Base-by-base conservation (phyloP, 2,329 filamentous ascomycete genomes). In the Botrytis medusae region DNA sequence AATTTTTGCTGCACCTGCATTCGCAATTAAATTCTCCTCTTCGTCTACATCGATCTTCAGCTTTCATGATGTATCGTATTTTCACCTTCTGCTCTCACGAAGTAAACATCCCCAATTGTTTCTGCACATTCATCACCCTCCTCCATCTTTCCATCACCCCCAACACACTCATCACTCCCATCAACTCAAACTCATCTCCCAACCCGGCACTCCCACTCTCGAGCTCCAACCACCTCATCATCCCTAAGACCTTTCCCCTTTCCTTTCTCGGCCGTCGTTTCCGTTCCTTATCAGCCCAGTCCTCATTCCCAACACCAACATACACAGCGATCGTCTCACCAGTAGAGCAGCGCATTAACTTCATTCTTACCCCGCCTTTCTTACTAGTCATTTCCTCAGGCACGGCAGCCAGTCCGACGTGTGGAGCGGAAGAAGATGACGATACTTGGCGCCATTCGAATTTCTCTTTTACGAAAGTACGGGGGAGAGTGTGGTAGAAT, bases 271-370 rank as follows among this genome's bases (percentile, higher is more conserved):
- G 42, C 34, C 77, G 76, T 29, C 77, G 64, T 60, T 77, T 77
- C 76, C 78, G 34, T 42, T 76, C n/a, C 65, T 40, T 48, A 59
- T 74, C 51, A 46, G 71, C 61, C 76, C 60, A 64, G 44, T 48
- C 72, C 44, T 73, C 72, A 40, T 60, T 73, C 14, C 68, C 75
- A 25, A 78, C 48, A 0, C 78, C 78, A 5, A 76, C 77, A 74
- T 78, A 79, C n/a, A 79, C 78, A 10, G 77, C 78, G 1, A 79
- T 74, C 16, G 75, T 76, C 48, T 79, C 78, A 2, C 76, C 76
- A 0, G 76, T 79, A 25, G 72, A 74, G 14, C 73, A 72, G 9
- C 78, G 64, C n/a, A 79, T 70, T 18, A 79, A 46, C 44, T 79
- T 79, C 71, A 79, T 63, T 0, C 75, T 77, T 3, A 77, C 76